A percentile compares a stretch with the other conserved stretches of the same genome.
These are phyloP conservation scores for Phanerochaete carnosa DNA, from an alignment of 768 basidiomycete genomes.

Conservation along the genomic window DNA sequence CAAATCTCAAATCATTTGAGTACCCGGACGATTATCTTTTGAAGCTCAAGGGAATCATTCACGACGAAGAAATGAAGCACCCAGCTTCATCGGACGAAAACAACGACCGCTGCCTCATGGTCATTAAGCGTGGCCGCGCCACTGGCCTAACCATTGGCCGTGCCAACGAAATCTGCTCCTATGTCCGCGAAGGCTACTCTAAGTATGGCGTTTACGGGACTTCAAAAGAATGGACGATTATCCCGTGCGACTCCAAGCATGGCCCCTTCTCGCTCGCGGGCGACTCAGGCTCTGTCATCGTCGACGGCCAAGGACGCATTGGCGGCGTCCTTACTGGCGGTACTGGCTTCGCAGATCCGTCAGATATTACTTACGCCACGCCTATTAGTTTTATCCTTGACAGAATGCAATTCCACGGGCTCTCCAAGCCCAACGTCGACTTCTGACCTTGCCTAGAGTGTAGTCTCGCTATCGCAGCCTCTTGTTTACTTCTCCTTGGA, in stretches of 20 bases:
- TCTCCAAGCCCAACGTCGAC: too few relatives aligned
- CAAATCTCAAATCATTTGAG: too few relatives aligned
- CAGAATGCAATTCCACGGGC: background rate
- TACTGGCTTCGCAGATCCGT: background rate
- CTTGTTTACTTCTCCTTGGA: too few relatives aligned
- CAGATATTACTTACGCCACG: background rate
- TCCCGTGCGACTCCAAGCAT: too few relatives aligned
- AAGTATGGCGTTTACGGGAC: background rate
- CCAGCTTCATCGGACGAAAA: background rate
- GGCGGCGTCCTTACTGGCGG: background rate
- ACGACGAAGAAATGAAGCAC: too few relatives aligned
- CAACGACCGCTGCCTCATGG: background rate
- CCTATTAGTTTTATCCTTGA: background rate
- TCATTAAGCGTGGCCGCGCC: background rate
- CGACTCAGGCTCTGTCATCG: background rate
- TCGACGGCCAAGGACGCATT: background rate
- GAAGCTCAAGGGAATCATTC: too few relatives aligned
- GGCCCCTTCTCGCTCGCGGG: background rate
- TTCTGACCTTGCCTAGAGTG: background rate
- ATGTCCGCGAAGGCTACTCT: background rate
- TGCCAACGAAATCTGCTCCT: background rate
- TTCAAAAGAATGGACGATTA: background rate
- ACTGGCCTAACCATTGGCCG: background rate
- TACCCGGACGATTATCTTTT: too few relatives aligned
- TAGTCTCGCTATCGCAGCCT: background rate